phyloP scores from a whole-genome alignment of 1,284 basidiomycete genomes.

The Sanghuangporus sanghuang region DNA sequence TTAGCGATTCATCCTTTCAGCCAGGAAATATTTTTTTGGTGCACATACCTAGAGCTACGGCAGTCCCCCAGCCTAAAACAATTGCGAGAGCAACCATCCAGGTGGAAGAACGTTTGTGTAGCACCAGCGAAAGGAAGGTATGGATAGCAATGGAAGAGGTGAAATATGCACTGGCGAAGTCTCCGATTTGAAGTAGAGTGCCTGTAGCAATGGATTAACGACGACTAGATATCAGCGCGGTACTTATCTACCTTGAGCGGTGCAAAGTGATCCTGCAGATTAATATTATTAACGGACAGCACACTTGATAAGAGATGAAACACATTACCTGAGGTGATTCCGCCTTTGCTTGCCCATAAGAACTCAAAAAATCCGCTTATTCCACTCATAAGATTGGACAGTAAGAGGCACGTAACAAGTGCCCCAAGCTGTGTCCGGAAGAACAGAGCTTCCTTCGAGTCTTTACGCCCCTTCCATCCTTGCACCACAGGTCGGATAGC shows the following conservation, averaged over 20 bases:
- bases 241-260: constrained; percentile 46
- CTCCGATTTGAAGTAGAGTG: constrained; percentile 55
- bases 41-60: not conserved
- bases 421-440: constrained; percentile 66
- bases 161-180: constrained; percentile 59
- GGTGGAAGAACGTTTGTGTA: constrained; percentile 45
- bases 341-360: constrained; percentile 37
- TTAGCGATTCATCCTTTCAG: not conserved
- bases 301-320: not conserved
- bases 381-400: constrained; percentile 50
- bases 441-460: constrained; percentile 47
- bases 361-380: constrained; percentile 46
- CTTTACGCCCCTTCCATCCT: constrained; percentile 13
- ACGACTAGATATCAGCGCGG: not conserved
- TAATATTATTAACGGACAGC: not conserved
- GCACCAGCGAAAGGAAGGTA: constrained; percentile 58
- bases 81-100: constrained; percentile 41
- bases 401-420: constrained; percentile 57
- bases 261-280: constrained; percentile 35
- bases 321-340: constrained; percentile 44
- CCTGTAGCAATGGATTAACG: constrained; percentile 30
- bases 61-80: constrained; percentile 37
- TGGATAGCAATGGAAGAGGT: constrained; percentile 61
- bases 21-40: not conserved
- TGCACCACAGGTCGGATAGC: constrained; percentile 26